Conservation (phyloP, 495 filamentous ascomycete species). For the Penicillium daleae region DNA sequence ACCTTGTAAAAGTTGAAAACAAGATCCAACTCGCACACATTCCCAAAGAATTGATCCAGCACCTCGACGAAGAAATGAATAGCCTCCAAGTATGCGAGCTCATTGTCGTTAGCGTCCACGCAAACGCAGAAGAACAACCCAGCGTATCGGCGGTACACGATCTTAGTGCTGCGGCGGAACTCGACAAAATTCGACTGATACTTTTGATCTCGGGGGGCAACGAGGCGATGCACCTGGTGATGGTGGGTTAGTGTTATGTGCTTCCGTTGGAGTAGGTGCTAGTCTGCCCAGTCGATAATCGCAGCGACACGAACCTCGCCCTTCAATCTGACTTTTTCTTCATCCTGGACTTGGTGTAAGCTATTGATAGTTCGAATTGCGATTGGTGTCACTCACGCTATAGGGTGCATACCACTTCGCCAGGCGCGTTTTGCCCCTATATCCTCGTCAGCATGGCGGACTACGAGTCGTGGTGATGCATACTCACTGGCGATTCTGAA, state of each 20-base stretch:
- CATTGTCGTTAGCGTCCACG: conserved; percentile 98
- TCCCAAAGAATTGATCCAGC: conserved; percentile 96
- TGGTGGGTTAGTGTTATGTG: conserved; percentile 2
- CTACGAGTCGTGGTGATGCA: background rate
- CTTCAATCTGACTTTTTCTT: conserved; percentile 95
- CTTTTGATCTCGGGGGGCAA: conserved; percentile 96
- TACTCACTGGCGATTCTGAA: conserved; percentile 92
- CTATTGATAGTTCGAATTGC: background rate
- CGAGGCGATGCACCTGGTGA: conserved; percentile 85
- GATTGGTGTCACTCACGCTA: conserved; percentile 58
- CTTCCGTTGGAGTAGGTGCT: background rate
- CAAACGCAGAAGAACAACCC: conserved; percentile 98
- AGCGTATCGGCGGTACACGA: conserved; percentile 95
- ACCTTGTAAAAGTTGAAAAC: conserved; percentile 98
- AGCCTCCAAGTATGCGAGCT: conserved; percentile 93
- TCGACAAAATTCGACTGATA: conserved; percentile 99
- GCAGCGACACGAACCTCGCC: conserved; percentile 63
- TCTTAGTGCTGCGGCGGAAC: conserved; percentile 76
- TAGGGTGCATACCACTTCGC: conserved; percentile 99
- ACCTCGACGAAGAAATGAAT: conserved; percentile 99
- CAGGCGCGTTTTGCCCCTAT: conserved; percentile 94
- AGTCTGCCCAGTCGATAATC: background rate
- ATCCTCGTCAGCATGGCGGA: conserved; percentile 24
- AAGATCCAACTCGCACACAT: conserved; percentile 97
- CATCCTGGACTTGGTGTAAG: conserved; percentile 58